These are phyloP conservation scores for Penicillium rolfsii DNA, from an alignment of 2,329 filamentous ascomycete genomes.

Conservation along the genomic window DNA sequence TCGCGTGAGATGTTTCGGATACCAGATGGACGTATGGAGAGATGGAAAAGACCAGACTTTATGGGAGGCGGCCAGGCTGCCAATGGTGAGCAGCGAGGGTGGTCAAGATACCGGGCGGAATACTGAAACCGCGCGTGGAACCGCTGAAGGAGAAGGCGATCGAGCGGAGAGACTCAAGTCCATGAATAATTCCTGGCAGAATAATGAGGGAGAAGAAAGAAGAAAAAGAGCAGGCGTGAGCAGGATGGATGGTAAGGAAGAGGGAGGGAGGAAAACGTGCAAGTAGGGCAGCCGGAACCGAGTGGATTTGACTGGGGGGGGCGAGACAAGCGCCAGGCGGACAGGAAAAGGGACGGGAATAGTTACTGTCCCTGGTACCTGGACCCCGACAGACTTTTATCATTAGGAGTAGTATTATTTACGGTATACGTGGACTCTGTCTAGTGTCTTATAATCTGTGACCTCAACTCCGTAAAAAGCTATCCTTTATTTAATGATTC, in stretches of 20 bases:
- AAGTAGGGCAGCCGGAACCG: neutral
- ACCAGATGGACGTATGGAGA: neutral
- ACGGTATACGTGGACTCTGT: neutral
- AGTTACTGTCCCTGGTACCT: neutral
- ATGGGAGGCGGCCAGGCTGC: neutral
- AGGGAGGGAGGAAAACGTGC: conserved; percentile 9
- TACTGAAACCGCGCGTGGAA: conserved; percentile 12
- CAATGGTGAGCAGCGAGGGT: neutral
- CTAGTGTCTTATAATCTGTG: neutral
- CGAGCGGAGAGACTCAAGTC: conserved; percentile 7
- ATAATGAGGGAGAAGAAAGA: conserved; percentile 8
- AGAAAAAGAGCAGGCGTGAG: conserved; percentile 2
- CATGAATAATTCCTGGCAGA: conserved; percentile 16
- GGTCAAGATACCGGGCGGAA: conserved; percentile 9
- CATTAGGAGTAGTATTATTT: no score
- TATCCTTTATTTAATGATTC: no score
- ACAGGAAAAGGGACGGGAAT: neutral
- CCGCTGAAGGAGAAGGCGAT: conserved; percentile 15
- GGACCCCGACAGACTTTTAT: neutral
- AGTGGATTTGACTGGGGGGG: conserved; percentile 4
- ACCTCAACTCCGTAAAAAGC: no score
- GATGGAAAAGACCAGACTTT: neutral
- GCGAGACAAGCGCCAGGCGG: neutral
- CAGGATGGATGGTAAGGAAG: conserved; percentile 6
- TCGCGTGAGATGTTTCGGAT: neutral